Evolutionary conservation across 1,139 yeast species (phyloP), one percentile per base, ranked within the genome.

Genomic region (Zygosaccharomyces sapae): DNA sequence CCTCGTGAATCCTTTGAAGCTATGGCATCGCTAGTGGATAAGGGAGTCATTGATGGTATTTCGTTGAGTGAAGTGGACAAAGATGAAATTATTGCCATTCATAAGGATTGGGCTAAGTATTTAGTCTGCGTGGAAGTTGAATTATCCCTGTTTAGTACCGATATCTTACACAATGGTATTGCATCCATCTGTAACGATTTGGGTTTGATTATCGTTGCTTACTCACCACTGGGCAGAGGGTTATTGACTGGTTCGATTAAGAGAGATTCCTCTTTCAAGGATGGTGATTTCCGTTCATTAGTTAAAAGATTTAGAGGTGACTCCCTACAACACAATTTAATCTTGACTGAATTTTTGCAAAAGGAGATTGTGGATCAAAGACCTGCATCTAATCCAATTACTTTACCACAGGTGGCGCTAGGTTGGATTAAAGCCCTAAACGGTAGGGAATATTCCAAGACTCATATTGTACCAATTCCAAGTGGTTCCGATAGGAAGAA

Each of bases 141-240:
- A 67, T 73, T 81, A 50, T 85, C 95, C 2, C 59, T 87, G 53
- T 77, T 82, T 66, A 68, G 81, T n/a, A 75, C 76, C 42, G 86
- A 83, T 36, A 75, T 82, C 30, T 60, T 80, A 35, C 53, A 67
- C 7, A 79, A 83, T 58, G 95, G 90, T 1, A 74, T 83, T 18
- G 75, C 82, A 52, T 74, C 72, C 12, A 66, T 71, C 4, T 74
- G 79, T 51, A 70, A 67, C n/a, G 82, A 81, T 50, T 70, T 76
- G 34, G 71, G 70, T n/a, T 75, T 87, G 47, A 84, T 92, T 6
- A 70, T 86, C 34, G 69, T 85, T 52, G 87, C 90, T 24, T 87
- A 88, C 67, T 83, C 95, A 24, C 96, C 96, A 36, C 71, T 88
- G 51, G 82, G 88, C n/a, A 74, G 86, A 59, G 96, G 96, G 0